phyloP scores from a whole-genome alignment of 495 filamentous ascomycete species.

The Neurospora tetrasperma region DNA sequence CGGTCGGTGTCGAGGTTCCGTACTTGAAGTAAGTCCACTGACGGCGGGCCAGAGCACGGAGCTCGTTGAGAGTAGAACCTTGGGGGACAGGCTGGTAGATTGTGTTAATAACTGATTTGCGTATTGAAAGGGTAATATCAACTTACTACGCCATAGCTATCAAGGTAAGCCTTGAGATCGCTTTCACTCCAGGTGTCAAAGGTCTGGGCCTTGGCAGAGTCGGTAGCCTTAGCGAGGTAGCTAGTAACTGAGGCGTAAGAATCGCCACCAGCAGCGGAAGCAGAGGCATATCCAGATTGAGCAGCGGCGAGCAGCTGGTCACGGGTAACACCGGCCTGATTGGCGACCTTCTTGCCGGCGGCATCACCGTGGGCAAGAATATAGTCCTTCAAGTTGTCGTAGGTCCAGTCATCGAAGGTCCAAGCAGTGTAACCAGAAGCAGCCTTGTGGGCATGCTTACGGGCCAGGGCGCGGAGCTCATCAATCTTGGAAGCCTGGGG shows the following conservation, averaged over 20 bases:
- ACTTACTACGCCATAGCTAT: constrained; percentile 61
- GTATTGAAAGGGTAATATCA: not conserved
- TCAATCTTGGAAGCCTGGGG: constrained; percentile 68
- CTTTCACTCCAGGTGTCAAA: constrained; percentile 74
- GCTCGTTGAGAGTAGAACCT: constrained; percentile 55
- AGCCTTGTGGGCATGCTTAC: constrained; percentile 62
- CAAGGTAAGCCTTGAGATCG: constrained; percentile 72
- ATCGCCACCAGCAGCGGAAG: constrained; percentile 54
- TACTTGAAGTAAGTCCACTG: constrained; percentile 70
- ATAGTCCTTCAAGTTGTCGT: constrained; percentile 66
- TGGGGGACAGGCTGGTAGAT: constrained; percentile 45
- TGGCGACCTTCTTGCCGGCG: constrained; percentile 57
- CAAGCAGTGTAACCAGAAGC: constrained; percentile 62
- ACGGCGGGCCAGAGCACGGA: constrained; percentile 57
- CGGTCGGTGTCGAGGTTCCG: constrained; percentile 55
- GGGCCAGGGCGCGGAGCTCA: constrained; percentile 67
- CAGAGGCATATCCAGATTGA: constrained; percentile 57
- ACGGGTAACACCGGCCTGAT: constrained; percentile 55
- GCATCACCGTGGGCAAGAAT: constrained; percentile 46
- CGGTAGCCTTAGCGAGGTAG: constrained; percentile 58
- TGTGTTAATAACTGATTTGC: not conserved
- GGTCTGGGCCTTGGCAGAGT: constrained; percentile 53
- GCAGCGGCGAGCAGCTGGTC: constrained; percentile 66
- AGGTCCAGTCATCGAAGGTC: constrained; percentile 78
- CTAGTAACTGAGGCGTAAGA: constrained; percentile 67